Evolutionary conservation across 352 stramenopile genomes (phyloP), one percentile per base, ranked within the genome.

Genomic region (Phytophthora pisi): DNA sequence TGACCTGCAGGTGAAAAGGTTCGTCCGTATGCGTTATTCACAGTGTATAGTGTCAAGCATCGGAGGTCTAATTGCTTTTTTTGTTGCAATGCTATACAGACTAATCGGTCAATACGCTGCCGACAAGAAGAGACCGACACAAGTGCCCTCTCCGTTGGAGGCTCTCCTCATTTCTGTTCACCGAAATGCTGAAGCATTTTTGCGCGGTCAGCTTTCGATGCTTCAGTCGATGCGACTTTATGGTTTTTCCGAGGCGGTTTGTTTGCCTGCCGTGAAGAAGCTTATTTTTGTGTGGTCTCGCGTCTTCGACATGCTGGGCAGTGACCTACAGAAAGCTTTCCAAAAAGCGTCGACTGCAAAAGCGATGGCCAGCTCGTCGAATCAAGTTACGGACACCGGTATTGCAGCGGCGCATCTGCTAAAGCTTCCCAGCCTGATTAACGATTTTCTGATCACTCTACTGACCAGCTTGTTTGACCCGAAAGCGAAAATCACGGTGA

Each of bases 1-100:
- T 31, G 80, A 91, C 54, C 75, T 88, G 31, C 76, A 64, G n/a
- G 75, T 95, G 30, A 96, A 94, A 68, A 79, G 80, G 82, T 90
- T 74, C 45, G 60, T 38, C 3, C 5, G 45, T 59, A 10, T 28
- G 10, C 6, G 45, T n/a, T 51, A 3, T 51, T 28, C 8, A 16
- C 8, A 8, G 18, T 28, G 15, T 9, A 43, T 28, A 36, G 24
- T 58, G 18, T 51, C 3, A 11, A 28, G 30, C 10, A 18, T 16
- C 24, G 16, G 20, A 11, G 23, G 30, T 24, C 16, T 23, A n/a
- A 59, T 36, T 55, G 10, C n/a, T 65, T n/a, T 38, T 50, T 30
- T 43, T 60, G 40, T 51, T 45, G 9, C 51, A 16, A 45, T 61
- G 11, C 11, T 10, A 20, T 7, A n/a, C 61, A 89, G 81, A n/a